Evolutionary conservation across 169 alveolate species (phyloP), one percentile per base, ranked within the genome.

Genomic region (Plasmodium berghei): DNA sequence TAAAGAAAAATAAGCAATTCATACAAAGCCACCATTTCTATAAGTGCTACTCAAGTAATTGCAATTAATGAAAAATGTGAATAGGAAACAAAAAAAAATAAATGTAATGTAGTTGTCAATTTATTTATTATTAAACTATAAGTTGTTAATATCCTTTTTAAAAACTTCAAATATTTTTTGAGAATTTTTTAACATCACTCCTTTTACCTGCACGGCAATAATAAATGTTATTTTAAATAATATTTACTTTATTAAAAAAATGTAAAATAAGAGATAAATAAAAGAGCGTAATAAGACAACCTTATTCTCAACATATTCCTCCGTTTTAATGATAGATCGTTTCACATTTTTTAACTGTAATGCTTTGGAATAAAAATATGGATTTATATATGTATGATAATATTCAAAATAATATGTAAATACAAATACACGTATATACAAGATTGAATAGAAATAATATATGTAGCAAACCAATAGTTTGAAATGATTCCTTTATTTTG

Each of bases 301-400:
- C 66, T 70, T 55, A 70, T 20, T 46, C 24, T 70, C 74, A 5
- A 85, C 24, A 70, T 59, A 71, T n/a, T 49, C 24, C 52, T 85
- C 91, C 59, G 91, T 56, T 56, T 70, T 71, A 26, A 70, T 67
- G 48, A 85, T 52, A 12, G 91, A 85, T 58, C 61, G 59, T 34
- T 85, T 85, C 49, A 85, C 91, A 49, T 70, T 70, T 70, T 85
- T 85, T 54, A 85, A 63, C 64, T 69, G 74, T 59, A 70, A 28
- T 45, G 91, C 91, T 85, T 73, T 70, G 28, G 42, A 9, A 52
- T 16, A 52, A 40, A 20, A 55, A n/a, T 18, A 9, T 5, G n/a
- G 9, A 34, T 34, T 16, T 83, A 14, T 34, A 55, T 20, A 24
- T 45, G 56, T 46, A 48, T 73, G 24, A 9, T 1, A 16, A 22